phyloP scores from a whole-genome alignment of 768 basidiomycete genomes.

The Peribolospora baueri region DNA sequence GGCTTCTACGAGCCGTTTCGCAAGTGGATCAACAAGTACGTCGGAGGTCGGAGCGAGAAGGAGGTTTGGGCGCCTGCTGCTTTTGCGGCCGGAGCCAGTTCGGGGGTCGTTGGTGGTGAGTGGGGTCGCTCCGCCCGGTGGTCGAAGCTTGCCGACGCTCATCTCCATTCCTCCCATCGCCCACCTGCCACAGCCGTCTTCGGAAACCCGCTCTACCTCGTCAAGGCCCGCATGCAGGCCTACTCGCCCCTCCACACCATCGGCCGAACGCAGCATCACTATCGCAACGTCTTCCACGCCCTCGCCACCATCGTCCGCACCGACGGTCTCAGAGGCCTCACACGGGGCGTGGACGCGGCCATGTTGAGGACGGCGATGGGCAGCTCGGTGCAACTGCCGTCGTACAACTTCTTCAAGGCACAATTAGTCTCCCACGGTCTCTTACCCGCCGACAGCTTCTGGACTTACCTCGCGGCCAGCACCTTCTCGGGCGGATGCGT shows the following conservation, averaged over 20 bases:
- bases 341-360: slow-evolving; percentile 80
- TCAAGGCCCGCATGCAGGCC: slow-evolving; percentile 98
- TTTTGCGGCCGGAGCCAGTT: slow-evolving; percentile 60
- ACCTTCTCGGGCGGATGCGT: slow-evolving; percentile 77
- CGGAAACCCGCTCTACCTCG: slow-evolving; percentile 75
- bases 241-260: slow-evolving; percentile 87
- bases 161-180: neutral
- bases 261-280: slow-evolving; percentile 64
- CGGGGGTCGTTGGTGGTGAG: slow-evolving; percentile 72
- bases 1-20: slow-evolving; percentile 94
- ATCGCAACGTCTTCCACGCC: slow-evolving; percentile 62
- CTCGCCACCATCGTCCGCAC: slow-evolving; percentile 49
- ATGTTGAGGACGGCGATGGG: slow-evolving; percentile 87
- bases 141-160: neutral
- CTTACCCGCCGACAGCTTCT: slow-evolving; percentile 48
- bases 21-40: slow-evolving; percentile 35
- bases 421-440: slow-evolving; percentile 44
- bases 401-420: slow-evolving; percentile 80
- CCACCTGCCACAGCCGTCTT: slow-evolving; percentile 19
- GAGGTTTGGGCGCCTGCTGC: slow-evolving; percentile 54
- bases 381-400: slow-evolving; percentile 84
- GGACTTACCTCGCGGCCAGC: slow-evolving; percentile 71
- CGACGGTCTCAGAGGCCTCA: slow-evolving; percentile 54
- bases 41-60: slow-evolving; percentile 34
- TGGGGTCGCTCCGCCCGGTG: neutral